Evolutionary conservation across 495 filamentous ascomycete genomes (phyloP).

Genomic region (Glutinoglossum americanum): DNA sequence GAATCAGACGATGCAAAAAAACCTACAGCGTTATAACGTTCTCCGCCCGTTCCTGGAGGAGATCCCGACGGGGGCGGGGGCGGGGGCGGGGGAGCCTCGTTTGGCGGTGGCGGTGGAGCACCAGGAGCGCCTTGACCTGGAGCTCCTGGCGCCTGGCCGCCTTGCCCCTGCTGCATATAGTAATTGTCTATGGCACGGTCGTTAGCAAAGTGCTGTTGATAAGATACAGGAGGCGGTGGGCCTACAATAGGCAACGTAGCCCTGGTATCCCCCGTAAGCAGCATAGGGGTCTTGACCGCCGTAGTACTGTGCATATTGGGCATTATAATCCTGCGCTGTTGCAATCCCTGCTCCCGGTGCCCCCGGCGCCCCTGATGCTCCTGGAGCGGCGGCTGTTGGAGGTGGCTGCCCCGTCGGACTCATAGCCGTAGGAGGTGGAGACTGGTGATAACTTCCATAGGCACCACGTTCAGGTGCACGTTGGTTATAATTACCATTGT

Average conservation of each 20-base stretch:
- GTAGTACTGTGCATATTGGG: slow-evolving; percentile 74
- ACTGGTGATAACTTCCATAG: slow-evolving; percentile 1
- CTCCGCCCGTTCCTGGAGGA: slow-evolving; percentile 21
- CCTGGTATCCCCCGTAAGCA: slow-evolving; percentile 59
- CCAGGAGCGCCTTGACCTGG: slow-evolving; percentile 29
- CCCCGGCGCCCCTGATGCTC: slow-evolving; percentile 19
- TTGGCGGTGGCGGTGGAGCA: slow-evolving; percentile 41
- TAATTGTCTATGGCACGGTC: neutral
- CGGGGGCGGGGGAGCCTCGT: slow-evolving; percentile 31
- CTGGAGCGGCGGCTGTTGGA: slow-evolving; percentile 20
- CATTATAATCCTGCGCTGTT: slow-evolving; percentile 34
- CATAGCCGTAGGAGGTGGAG: neutral
- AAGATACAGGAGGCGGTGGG: slow-evolving; percentile 26
- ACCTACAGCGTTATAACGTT: slow-evolving; percentile 48
- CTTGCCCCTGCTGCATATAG: neutral
- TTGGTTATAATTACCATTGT: slow-evolving; percentile 9
- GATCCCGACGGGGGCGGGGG: slow-evolving; percentile 37
- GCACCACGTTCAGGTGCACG: slow-evolving; percentile 11
- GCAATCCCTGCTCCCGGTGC: slow-evolving; percentile 15
- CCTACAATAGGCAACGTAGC: slow-evolving; percentile 44
- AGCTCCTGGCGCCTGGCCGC: neutral
- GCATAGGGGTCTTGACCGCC: slow-evolving; percentile 64
- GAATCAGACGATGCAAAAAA: neutral
- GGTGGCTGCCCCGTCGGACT: neutral
- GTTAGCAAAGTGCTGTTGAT: slow-evolving; percentile 16